phyloP scores from a whole-genome alignment of 176 grass and related monocot genomes.

The Olyra latifolia region DNA sequence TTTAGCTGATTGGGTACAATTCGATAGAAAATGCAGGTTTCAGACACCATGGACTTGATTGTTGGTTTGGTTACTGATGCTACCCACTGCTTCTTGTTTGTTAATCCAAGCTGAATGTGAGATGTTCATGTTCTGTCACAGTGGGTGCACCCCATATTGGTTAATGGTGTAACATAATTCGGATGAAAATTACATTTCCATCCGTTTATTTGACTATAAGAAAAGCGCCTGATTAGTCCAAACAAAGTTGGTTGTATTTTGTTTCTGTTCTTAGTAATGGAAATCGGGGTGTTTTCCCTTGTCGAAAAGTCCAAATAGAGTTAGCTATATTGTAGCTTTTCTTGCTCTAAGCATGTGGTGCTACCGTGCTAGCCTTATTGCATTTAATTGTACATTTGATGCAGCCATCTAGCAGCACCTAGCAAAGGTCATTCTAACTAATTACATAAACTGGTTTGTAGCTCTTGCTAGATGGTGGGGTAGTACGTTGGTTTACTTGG shows the following conservation, averaged over 20 bases:
- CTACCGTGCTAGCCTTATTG: neutral
- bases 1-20: neutral
- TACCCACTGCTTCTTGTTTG: neutral
- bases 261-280: too few relatives aligned
- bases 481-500: neutral
- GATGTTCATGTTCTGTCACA: neutral
- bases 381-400: slow-evolving; percentile 4
- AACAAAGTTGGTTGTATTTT: too few relatives aligned
- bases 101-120: neutral
- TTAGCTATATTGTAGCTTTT: neutral
- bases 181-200: neutral
- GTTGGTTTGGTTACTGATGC: neutral
- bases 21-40: slow-evolving; percentile 11
- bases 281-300: too few relatives aligned
- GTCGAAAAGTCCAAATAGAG: too few relatives aligned
- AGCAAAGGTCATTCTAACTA: neutral
- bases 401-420: neutral
- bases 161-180: neutral
- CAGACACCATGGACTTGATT: neutral
- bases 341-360: neutral
- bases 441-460: neutral
- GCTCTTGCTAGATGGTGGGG: neutral
- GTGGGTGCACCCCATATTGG: neutral
- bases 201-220: neutral
- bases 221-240: neutral